Evolutionary conservation across 1,284 basidiomycete species (phyloP), one percentile per base, ranked within the genome.

Genomic region (Xanthoconium separans): DNA sequence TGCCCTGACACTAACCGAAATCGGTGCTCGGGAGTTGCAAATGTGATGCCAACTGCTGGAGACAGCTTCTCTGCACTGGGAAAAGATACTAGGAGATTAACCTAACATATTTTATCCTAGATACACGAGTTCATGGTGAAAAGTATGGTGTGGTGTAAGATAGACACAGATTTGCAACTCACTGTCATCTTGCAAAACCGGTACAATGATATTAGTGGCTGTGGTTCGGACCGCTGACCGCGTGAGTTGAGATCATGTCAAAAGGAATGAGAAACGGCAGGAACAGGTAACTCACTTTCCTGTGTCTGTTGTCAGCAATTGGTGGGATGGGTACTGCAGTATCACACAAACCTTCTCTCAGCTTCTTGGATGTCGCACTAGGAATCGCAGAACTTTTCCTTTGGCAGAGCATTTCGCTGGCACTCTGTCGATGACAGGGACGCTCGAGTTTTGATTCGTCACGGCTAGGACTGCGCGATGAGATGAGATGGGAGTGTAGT

Each of bases 361-460:
- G 97, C 96, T 73, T 99, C 97, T 71, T 98, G 95, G 24, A 98
- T 74, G 49, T 95, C 93, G 64, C 95, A 95, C 73, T 97, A 99
- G 16, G 88, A 85, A 72, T 99, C 97, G 70, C 96, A 98, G 73
- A 98, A 99, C 75, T 98, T 99, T 80, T 99, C 98, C 70, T 90
- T 67, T 95, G 92, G 64, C 93, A 95, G 18, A 99, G 83, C 95
- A 98, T 99, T 74, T 99, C 97, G 69, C 90, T 93, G 39, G 95
- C 94, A 65, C 93, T 96, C 69, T 96, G 93, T 44, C 94, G 83
- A 50, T 99, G 81, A 71, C 96, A 98, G 7, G 95, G 48, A 99
- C 87, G 58, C 93, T 96, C 4, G 93, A 91, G 73, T 98, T 96
- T 72, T 10, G 87, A 86, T 71, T 99, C 96, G 69, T 98, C 96